Conservation (phyloP, 495 filamentous ascomycete genomes). For the Penicillium cataractarum region DNA sequence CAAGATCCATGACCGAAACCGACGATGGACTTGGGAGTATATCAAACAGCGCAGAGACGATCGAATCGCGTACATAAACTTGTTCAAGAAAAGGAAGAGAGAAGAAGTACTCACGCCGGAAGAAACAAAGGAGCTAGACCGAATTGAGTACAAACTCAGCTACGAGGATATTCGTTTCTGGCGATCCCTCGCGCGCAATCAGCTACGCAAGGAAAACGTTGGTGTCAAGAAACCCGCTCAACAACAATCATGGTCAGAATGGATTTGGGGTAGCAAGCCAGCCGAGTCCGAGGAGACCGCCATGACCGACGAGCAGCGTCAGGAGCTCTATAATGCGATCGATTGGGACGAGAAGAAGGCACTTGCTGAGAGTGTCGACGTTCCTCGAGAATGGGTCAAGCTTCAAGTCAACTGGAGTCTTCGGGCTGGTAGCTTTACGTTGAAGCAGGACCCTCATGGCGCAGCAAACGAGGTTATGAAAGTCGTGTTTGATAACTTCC, state of each 20-base stretch:
- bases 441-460: conserved; percentile 85
- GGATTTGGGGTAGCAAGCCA: conserved; percentile 83
- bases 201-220: conserved; percentile 91
- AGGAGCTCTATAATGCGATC: conserved; percentile 95
- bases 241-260: conserved; percentile 81
- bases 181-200: conserved; percentile 90
- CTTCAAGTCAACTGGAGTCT: conserved; percentile 88
- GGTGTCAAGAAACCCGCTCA: conserved; percentile 67
- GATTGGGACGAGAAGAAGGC: conserved; percentile 97
- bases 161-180: conserved; percentile 98
- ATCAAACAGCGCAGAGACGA: conserved; percentile 92
- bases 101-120: conserved; percentile 69
- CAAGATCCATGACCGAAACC: conserved; percentile 92
- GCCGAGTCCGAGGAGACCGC: conserved; percentile 70
- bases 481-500: conserved; percentile 91
- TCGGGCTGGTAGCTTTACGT: conserved; percentile 89
- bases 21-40: conserved; percentile 91
- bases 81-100: conserved; percentile 92
- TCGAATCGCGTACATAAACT: conserved; percentile 80
- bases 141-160: conserved; percentile 81
- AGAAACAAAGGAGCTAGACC: conserved; percentile 72
- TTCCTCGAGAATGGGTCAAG: conserved; percentile 88
- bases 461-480: conserved; percentile 78
- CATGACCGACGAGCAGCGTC: conserved; percentile 93
- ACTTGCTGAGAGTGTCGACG: conserved; percentile 82